These are phyloP conservation scores for Nakazawaea siamensis DNA, from an alignment of 805 yeast species.

Conservation along the genomic window DNA sequence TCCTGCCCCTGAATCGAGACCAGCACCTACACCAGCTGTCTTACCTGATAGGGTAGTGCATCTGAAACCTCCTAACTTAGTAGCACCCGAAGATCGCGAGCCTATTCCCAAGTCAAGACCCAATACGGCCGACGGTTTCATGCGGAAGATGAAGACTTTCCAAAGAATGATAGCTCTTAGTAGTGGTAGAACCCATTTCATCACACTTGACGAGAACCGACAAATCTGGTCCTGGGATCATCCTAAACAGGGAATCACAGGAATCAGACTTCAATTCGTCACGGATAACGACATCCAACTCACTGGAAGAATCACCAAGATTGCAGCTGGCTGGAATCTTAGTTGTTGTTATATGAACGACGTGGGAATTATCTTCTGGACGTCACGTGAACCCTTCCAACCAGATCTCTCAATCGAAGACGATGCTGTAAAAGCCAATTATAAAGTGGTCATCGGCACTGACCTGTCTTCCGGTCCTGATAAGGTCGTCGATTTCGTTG, in stretches of 20 bases:
- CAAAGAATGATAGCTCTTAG: conserved; percentile 30
- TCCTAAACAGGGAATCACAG: conserved; percentile 25
- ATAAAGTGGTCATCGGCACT: conserved; percentile 32
- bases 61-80: conserved; percentile 7
- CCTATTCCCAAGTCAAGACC: conserved; percentile 12
- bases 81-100: conserved; percentile 7
- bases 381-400: conserved; percentile 18
- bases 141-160: neutral
- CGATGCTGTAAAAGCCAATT: conserved; percentile 28
- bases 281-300: conserved; percentile 13
- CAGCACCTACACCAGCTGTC: conserved; percentile 1
- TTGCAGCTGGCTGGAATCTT: conserved; percentile 63
- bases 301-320: conserved; percentile 25
- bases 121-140: conserved; percentile 14
- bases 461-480: conserved; percentile 22
- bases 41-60: conserved; percentile 3
- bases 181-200: conserved; percentile 58
- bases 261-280: conserved; percentile 34
- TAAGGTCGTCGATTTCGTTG: conserved; percentile 42
- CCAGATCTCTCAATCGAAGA: conserved; percentile 19
- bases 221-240: conserved; percentile 59
- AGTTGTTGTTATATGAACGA: conserved; percentile 39
- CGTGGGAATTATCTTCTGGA: conserved; percentile 57
- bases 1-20: neutral
- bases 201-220: conserved; percentile 46